Base-by-base conservation (phyloP, 768 basidiomycete genomes). In the Lentinula guzmanii region DNA sequence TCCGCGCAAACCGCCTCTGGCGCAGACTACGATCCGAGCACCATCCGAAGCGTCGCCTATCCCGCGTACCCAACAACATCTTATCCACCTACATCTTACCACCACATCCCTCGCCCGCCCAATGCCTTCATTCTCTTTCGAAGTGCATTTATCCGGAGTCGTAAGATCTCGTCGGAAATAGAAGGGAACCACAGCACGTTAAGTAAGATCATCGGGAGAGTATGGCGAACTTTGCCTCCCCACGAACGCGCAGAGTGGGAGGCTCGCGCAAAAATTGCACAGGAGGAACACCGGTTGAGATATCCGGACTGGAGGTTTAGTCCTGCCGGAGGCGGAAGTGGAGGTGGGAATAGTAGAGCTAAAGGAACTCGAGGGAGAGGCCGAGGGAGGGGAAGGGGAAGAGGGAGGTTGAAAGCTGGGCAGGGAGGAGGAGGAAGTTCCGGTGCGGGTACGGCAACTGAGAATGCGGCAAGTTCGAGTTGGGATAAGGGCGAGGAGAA, bases 221-320 rank as follows among this genome's bases (percentile, higher is more conserved):
- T 80, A 68, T 93, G 90, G 90, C 87, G 86, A 69, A 80, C 83
- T 0, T 83, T 93, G 16, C 75, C 89, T 8, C 79, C 78, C 15
- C 78, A 82, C 61, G 87, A 93, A 68, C 81, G 86, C 60, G 82
- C 86, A 63, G 76, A 82, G 53, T 93, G 90, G 90, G 91, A 92
- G 69, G 86, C 79, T 37, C 87, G 86, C 72, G 91, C 87, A 4
- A 76, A 82, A 45, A 75, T 81, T 5, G 90, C 90, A 0, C 86
- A 87, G 67, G 85, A 82, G 0, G 90, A 90, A 69, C 90, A 92
- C 70, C 80, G 89, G 58, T 77, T 78, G 53, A 78, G 82, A 61
- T 91, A 91, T 69, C 90, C 90, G 1, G 87, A 91, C 71, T 93
- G 91, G 90, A 78, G 91, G 54, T 93, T 91, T 71, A 80, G 87